Evolutionary conservation across 352 stramenopile species (phyloP).

Genomic region (Pythium apleroticum): DNA sequence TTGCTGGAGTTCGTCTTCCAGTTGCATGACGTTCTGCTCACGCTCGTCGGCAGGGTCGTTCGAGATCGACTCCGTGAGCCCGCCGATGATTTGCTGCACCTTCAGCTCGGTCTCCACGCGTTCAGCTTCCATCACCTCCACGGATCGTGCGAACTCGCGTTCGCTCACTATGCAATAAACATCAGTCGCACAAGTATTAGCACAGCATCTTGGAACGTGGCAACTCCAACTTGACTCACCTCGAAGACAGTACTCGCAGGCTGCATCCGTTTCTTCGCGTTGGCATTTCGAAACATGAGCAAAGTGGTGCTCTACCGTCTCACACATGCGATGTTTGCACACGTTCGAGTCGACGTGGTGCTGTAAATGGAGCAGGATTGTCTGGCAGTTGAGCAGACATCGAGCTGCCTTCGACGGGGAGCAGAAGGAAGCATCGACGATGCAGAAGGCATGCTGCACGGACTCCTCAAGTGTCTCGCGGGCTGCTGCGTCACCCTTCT

Average conservation of each 20-base stretch:
- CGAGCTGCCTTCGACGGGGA: slow-evolving; percentile 24
- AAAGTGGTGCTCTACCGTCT: slow-evolving; percentile 33
- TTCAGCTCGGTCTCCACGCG: slow-evolving; percentile 26
- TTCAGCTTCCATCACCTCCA: slow-evolving; percentile 33
- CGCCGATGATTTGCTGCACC: slow-evolving; percentile 25
- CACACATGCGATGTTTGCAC: slow-evolving; percentile 27
- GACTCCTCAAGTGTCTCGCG: slow-evolving; percentile 21
- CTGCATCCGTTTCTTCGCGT: slow-evolving; percentile 13
- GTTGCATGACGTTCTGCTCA: slow-evolving; percentile 31
- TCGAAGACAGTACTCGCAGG: slow-evolving; percentile 38
- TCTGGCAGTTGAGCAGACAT: slow-evolving; percentile 32
- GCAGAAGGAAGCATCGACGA: slow-evolving; percentile 37
- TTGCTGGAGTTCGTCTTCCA: slow-evolving; percentile 36
- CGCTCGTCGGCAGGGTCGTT: slow-evolving; percentile 28
- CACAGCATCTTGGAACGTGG: too few species aligned
- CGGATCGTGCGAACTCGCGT: slow-evolving; percentile 26
- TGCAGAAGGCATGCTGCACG: slow-evolving; percentile 24
- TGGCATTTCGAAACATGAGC: slow-evolving; percentile 29
- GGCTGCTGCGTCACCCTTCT: slow-evolving; percentile 12
- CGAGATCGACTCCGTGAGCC: slow-evolving; percentile 27
- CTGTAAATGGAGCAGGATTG: slow-evolving; percentile 31
- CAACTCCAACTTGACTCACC: slow-evolving; percentile 18
- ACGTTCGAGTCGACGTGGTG: slow-evolving; percentile 31
- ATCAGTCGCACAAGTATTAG: too few species aligned
- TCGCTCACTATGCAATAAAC: slow-evolving; percentile 22